phyloP scores from a whole-genome alignment of 1,139 yeast genomes.

The Sugiyamaella novakii region DNA sequence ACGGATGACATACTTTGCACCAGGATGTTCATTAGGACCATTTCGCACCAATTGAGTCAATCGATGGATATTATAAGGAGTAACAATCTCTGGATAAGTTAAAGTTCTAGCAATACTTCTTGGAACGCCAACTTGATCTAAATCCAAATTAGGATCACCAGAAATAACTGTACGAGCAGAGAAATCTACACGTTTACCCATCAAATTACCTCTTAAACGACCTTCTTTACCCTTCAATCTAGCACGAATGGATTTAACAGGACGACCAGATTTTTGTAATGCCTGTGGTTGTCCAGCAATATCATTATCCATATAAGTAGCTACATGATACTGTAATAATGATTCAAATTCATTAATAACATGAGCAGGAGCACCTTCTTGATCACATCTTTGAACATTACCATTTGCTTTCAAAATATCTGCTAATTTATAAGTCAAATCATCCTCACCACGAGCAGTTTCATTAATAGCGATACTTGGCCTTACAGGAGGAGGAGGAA shows the following conservation, averaged over 20 bases:
- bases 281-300: constrained; percentile 99
- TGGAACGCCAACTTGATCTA: constrained; percentile 99
- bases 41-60: constrained; percentile 91
- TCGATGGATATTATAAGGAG: constrained; percentile 94
- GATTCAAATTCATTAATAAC: constrained; percentile 96
- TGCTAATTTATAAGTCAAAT: constrained; percentile 94
- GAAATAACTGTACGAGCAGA: constrained; percentile 99
- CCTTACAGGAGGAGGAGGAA: constrained; percentile 99
- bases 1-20: constrained; percentile 97
- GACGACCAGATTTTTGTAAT: constrained; percentile 96
- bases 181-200: constrained; percentile 99
- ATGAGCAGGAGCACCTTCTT: constrained; percentile 99
- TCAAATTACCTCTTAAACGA: constrained; percentile 94
- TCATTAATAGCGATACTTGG: constrained; percentile 98
- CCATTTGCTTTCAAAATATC: constrained; percentile 96
- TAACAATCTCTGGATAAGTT: constrained; percentile 95
- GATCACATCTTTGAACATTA: constrained; percentile 92
- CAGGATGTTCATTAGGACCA: constrained; percentile 99
- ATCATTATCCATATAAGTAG: constrained; percentile 99
- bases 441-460: constrained; percentile 99
- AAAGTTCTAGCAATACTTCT: constrained; percentile 92
- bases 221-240: constrained; percentile 99
- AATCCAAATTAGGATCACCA: constrained; percentile 96
- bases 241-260: constrained; percentile 96
- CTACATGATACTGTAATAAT: constrained; percentile 93